These are phyloP conservation scores for Trichoderma atroviride DNA, from an alignment of 2,329 filamentous ascomycete species.

Conservation along the genomic window DNA sequence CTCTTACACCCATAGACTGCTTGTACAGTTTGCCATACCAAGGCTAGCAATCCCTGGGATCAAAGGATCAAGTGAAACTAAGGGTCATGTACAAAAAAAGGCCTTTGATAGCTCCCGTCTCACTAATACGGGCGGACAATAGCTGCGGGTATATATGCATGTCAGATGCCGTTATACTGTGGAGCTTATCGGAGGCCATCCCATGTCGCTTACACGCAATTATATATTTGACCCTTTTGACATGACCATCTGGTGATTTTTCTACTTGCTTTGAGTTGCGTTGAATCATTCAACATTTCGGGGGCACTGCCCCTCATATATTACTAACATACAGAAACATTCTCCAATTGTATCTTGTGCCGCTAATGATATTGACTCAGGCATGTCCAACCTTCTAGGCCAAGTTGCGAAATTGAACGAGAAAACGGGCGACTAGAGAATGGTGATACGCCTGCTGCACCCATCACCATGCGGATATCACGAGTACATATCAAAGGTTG, in stretches of 20 bases:
- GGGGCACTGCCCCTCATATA: no score
- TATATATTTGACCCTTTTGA: no score
- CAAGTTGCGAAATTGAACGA: no score
- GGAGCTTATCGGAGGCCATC: background rate
- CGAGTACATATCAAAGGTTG: no score
- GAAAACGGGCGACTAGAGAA: no score
- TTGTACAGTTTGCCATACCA: background rate
- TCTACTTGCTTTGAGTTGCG: no score
- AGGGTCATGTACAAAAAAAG: background rate
- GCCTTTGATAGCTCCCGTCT: background rate
- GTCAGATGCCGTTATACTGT: background rate
- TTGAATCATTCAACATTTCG: no score
- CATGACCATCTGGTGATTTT: no score
- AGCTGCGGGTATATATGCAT: background rate
- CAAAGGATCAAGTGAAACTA: background rate
- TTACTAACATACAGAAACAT: background rate
- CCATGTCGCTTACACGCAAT: background rate
- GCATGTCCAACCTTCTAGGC: no score
- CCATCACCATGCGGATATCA: no score
- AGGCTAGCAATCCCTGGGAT: background rate
- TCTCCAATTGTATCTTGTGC: background rate
- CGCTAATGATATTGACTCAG: no score
- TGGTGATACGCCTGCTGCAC: no score
- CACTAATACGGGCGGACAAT: background rate
- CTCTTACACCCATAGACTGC: background rate